Evolutionary conservation across 306 rosid genomes (phyloP), one percentile per base, ranked within the genome.

Genomic region (Dalbergia cultrata): DNA sequence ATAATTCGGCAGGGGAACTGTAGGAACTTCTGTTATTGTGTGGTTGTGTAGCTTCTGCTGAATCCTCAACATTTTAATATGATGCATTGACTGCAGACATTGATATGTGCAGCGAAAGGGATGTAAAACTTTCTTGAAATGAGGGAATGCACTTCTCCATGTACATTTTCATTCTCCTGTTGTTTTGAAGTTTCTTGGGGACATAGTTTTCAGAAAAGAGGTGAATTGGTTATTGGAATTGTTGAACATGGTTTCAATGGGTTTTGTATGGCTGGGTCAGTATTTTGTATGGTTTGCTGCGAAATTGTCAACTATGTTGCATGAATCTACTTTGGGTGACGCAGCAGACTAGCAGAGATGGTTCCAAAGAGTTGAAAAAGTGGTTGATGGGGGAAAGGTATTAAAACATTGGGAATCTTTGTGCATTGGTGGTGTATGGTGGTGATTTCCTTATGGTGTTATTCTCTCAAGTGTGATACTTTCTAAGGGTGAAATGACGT

Each of bases 361-460:
- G 39, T 50, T 50, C 17, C 49, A 34, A 47, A 17, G 54, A 71
- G 56, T 65, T 70, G 19, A 54, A 71, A 61, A 75, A 33, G 16
- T 70, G 50, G 73, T 62, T 64, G 65, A 70, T 65, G 43, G 79
- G 59, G 54, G 54, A 73, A 69, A 47, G 33, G 26, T 47, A 53
- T 70, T 85, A 26, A 12, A 86, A 65, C 53, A 21, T 59, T 47
- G 58, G 79, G 77, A 34, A 31, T 78, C 9, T 47, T 67, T 21
- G 70, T 41, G 21, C 54, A n/a, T 52, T 8, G 59, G 77, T 54
- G 77, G 43, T 13, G 11, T 62, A 63, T 71, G 64, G 50, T 49
- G 78, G 72, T 44, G 76, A 52, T 72, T 69, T 63, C 60, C 83
- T 73, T 67, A n/a, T 73, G 73, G 63, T 14, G 6, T 67, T 67